Evolutionary conservation across 2,329 filamentous ascomycete species (phyloP), one percentile per base, ranked within the genome.

Genomic region (Exophiala spinifera): DNA sequence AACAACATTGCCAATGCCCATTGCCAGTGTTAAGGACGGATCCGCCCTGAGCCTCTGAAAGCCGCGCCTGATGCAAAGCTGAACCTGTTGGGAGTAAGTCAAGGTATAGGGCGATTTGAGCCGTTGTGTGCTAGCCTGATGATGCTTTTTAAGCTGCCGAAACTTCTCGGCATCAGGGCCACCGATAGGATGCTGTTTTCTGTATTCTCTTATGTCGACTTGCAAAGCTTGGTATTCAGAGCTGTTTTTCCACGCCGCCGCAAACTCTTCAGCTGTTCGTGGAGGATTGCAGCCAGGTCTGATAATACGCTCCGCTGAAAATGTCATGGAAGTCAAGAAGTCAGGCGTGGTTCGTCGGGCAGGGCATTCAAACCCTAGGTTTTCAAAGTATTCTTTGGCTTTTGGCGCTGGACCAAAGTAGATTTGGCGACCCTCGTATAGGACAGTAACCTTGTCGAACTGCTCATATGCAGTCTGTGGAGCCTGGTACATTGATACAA

Each of bases 11-110:
- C 84, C 87, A 51, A 75, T 69, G 15, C 83, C 77, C 55, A 84
- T 79, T 33, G 82, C 83, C 19, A 91, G 62, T 0, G 87, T 89
- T 63, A 94, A 75, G 65, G 81, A 87, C 17, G 88, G 86, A 66
- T 96, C 91, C 49, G 87, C 88, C 51, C 76, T 79, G 6, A 96
- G 77, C 49, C 91, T 84, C 65, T 84, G 82, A 75, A 86, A 94
- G 10, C 89, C 90, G 66, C 91, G 86, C 76, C 84, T 85, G 46
- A 95, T 75, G 68, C 91, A 96, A 11, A 96, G 82, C 56, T 79
- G 69, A 59, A 96, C 72, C 70, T 96, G 91, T 70, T 91, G 67
- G 0, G 65, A 5, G 57, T 85, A 82, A 17, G 74, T 72, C 5
- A 80, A 74, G 0, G 80, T 86, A 51, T 84, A 67, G 0, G 82